phyloP scores from a whole-genome alignment of 148 eudicot genomes.

The Linanthus parryae region DNA sequence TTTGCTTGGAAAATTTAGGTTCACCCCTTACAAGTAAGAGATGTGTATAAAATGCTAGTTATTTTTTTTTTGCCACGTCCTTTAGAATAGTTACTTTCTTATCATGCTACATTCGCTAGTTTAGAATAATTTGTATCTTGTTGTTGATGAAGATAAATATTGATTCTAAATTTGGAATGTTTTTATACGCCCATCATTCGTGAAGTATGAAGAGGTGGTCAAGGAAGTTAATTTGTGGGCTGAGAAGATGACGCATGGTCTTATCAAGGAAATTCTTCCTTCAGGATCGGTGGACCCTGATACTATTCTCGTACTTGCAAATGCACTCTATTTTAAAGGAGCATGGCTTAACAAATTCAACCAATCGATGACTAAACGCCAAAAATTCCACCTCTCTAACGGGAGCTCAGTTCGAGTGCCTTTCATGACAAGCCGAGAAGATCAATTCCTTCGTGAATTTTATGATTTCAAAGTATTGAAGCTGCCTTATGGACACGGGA shows the following conservation, averaged over 20 bases:
- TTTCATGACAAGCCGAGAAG: constrained; percentile 84
- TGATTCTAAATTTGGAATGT: too few species aligned
- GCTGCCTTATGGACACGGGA: constrained; percentile 65
- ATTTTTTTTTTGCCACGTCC: too few species aligned
- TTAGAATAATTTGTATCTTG: too few species aligned
- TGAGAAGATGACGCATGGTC: constrained; percentile 72
- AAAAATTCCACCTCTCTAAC: constrained; percentile 58
- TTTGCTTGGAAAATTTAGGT: too few species aligned
- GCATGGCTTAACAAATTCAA: constrained; percentile 75
- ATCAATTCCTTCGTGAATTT: constrained; percentile 34
- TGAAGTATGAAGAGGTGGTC: too few species aligned
- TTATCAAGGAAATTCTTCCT: constrained; percentile 77
- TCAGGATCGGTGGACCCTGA: constrained; percentile 55
- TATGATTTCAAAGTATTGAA: constrained; percentile 71
- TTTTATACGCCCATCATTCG: too few species aligned
- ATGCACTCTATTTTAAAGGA: constrained; percentile 85
- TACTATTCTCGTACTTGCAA: constrained; percentile 75
- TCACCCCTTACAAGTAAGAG: too few species aligned
- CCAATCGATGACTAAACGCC: constrained; percentile 46
- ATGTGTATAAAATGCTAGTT: too few species aligned
- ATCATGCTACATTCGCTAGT: too few species aligned
- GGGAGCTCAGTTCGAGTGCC: constrained; percentile 62
- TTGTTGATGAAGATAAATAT: too few species aligned
- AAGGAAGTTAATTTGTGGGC: constrained; percentile 77
- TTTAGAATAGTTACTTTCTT: too few species aligned